Conservation (phyloP, 2,329 filamentous ascomycete species). For the Colletotrichum brevisporum region DNA sequence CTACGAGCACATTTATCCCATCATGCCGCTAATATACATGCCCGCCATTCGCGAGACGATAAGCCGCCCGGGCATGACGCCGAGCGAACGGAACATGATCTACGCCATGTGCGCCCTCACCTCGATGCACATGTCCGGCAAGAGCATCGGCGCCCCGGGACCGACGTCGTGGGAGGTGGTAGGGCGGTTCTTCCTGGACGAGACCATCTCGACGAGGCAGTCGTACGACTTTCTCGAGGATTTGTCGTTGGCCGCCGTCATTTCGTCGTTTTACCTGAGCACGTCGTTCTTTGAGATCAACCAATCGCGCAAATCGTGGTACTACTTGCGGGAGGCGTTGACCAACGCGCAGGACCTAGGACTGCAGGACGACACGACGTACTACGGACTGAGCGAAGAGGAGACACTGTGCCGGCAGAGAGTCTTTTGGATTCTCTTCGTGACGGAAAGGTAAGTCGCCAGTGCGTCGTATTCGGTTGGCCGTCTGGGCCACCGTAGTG, state of each 20-base stretch:
- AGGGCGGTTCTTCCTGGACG: constrained; percentile 70
- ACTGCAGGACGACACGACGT: constrained; percentile 71
- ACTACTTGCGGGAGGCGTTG: constrained; percentile 72
- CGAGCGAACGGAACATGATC: constrained; percentile 59
- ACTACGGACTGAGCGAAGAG: constrained; percentile 61
- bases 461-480: neutral
- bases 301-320: constrained; percentile 73
- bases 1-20: constrained; percentile 74
- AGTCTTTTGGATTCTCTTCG: constrained; percentile 74
- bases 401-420: constrained; percentile 68
- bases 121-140: constrained; percentile 64
- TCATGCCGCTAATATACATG: constrained; percentile 73
- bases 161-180: constrained; percentile 62
- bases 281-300: constrained; percentile 74
- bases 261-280: constrained; percentile 74
- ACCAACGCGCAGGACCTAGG: constrained; percentile 71
- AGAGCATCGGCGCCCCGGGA: constrained; percentile 54
- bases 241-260: constrained; percentile 67
- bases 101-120: constrained; percentile 72
- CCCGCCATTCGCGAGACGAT: constrained; percentile 67
- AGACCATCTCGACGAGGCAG: constrained; percentile 69
- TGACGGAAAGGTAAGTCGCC: constrained; percentile 67
- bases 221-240: constrained; percentile 71
- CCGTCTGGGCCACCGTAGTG: neutral
- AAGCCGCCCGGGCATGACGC: constrained; percentile 52